phyloP scores from a whole-genome alignment of 768 basidiomycete genomes.

The Suillus subluteus region DNA sequence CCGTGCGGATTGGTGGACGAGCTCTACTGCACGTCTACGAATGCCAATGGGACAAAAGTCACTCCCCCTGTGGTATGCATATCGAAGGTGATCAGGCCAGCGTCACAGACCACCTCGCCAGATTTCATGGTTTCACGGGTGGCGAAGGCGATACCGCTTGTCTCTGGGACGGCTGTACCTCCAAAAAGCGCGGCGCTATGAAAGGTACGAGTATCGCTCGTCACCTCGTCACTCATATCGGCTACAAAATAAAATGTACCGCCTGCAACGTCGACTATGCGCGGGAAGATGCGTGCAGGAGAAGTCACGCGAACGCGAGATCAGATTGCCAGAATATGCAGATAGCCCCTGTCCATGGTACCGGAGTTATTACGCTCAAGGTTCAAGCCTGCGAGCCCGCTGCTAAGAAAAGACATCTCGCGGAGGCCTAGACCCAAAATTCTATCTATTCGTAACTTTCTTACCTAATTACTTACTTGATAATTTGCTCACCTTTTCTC shows the following conservation, averaged over 20 bases:
- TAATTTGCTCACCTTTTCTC: background rate
- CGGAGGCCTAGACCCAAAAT: conserved; percentile 19
- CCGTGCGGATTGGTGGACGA: conserved; percentile 27
- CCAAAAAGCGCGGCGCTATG: conserved; percentile 25
- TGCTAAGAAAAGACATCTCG: conserved; percentile 35
- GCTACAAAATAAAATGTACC: conserved; percentile 33
- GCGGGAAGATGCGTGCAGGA: conserved; percentile 37
- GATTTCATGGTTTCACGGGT: conserved; percentile 34
- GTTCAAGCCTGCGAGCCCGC: conserved; percentile 24
- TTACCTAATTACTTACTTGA: background rate
- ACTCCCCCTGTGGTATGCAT: conserved; percentile 36
- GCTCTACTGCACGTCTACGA: conserved; percentile 33
- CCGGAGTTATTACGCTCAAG: conserved; percentile 30
- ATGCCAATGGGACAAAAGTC: conserved; percentile 31
- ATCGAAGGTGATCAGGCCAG: conserved; percentile 38
- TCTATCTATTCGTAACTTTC: background rate
- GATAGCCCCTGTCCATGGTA: conserved; percentile 1
- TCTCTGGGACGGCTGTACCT: conserved; percentile 33
- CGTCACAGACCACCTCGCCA: conserved; percentile 36
- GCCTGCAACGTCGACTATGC: conserved; percentile 37
- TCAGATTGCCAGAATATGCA: conserved; percentile 24
- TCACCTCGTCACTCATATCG: conserved; percentile 36
- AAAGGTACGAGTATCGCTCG: conserved; percentile 38
- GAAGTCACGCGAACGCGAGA: conserved; percentile 31
- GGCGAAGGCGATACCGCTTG: conserved; percentile 35